Conservation (phyloP, 164 flowering plant species). For the Kingdonia uniflora region DNA sequence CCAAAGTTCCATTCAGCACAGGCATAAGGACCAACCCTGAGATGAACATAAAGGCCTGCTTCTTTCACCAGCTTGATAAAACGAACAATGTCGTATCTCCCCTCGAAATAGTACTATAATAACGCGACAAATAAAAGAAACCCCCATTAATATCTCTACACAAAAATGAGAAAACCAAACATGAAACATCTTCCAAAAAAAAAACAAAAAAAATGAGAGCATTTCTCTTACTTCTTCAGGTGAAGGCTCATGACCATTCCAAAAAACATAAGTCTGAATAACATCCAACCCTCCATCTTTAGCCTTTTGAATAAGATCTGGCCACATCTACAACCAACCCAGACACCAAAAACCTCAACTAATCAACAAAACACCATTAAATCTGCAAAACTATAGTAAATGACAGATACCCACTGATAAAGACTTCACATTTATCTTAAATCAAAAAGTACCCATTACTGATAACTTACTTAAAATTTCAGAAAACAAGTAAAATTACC, state of each 20-base stretch:
- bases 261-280: conserved; percentile 72
- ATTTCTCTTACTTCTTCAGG: conserved; percentile 47
- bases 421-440: conserved; percentile 12
- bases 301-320: conserved; percentile 68
- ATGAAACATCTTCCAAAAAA: neutral
- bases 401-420: conserved; percentile 12
- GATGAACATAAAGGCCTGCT: conserved; percentile 77
- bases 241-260: conserved; percentile 85
- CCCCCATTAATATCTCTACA: neutral
- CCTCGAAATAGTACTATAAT: conserved; percentile 67
- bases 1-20: conserved; percentile 93
- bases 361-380: neutral
- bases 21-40: conserved; percentile 73
- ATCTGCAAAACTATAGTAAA: neutral
- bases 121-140: neutral
- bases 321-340: conserved; percentile 64
- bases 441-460: no score
- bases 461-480: no score
- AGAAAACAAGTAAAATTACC: conserved; percentile 26
- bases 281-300: conserved; percentile 84
- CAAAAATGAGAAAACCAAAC: conserved; percentile 1
- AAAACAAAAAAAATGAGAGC: neutral
- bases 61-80: conserved; percentile 67
- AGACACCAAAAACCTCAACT: conserved; percentile 1
- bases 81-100: conserved; percentile 57